These are phyloP conservation scores for Bassia scoparia DNA, from an alignment of 148 eudicot genomes.

Conservation along the genomic window DNA sequence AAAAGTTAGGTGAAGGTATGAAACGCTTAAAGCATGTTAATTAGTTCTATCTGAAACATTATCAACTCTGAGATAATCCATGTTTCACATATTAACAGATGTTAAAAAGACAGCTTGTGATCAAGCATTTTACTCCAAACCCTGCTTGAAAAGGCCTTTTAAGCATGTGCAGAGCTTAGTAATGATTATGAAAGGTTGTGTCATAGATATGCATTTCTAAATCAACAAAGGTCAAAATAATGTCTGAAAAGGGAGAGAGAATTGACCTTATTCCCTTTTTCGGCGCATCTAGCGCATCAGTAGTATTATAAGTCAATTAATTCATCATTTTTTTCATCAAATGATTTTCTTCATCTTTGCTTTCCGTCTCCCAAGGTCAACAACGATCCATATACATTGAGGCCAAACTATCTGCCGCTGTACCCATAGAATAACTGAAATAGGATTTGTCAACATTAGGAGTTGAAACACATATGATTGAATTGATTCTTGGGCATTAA, in stretches of 20 bases:
- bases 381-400: slow-evolving; percentile 58
- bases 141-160: too few species aligned
- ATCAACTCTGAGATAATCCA: not conserved
- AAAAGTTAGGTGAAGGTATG: not conserved
- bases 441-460: slow-evolving; percentile 9
- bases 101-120: not conserved
- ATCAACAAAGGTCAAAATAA: not conserved
- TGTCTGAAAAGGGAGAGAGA: not conserved
- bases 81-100: not conserved
- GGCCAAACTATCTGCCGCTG: slow-evolving; percentile 71
- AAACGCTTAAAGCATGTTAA: not conserved
- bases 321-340: slow-evolving; percentile 31
- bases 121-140: not conserved
- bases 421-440: slow-evolving; percentile 26
- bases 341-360: slow-evolving; percentile 27
- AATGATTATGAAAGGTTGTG: too few species aligned
- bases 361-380: slow-evolving; percentile 42
- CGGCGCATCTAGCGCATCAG: slow-evolving; percentile 88
- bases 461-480: not conserved
- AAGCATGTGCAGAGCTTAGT: too few species aligned
- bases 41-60: not conserved
- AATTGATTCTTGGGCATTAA: not conserved
- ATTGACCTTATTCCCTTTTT: slow-evolving; percentile 66
- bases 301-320: slow-evolving; percentile 63
- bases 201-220: not conserved